Percentiles rank a stretch among this genome's conserved stretches.
Evolutionary conservation across 2,329 filamentous ascomycete genomes (phyloP).

Genomic region (Emmonsiellopsis sp.): DNA sequence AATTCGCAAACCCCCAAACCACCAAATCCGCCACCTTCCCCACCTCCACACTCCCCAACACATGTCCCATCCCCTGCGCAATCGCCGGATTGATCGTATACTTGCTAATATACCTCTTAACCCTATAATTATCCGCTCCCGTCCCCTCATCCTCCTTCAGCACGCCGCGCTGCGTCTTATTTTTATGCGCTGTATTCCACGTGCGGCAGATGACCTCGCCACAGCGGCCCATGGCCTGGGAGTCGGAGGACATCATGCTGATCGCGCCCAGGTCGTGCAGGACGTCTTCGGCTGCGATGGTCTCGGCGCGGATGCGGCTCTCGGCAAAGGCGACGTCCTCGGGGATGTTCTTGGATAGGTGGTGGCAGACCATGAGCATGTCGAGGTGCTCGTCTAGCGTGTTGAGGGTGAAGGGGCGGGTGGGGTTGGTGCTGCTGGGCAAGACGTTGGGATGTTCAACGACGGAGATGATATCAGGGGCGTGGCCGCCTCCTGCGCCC

Average conservation of each 20-base stretch:
- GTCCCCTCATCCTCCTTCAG: constrained; percentile 71
- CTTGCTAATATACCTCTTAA: constrained; percentile 88
- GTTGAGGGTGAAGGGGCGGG: constrained; percentile 80
- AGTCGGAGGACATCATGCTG: constrained; percentile 94
- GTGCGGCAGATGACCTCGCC: constrained; percentile 88
- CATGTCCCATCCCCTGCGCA: constrained; percentile 78
- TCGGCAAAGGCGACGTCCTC: constrained; percentile 96
- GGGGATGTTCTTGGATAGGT: constrained; percentile 82
- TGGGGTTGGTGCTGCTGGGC: constrained; percentile 86
- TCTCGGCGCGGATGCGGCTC: constrained; percentile 87
- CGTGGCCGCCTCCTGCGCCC: constrained; percentile 88
- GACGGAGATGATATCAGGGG: constrained; percentile 89
- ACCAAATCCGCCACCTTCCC: constrained; percentile 87
- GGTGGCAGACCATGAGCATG: constrained; percentile 98
- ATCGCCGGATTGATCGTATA: constrained; percentile 93
- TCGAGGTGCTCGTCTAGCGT: constrained; percentile 94
- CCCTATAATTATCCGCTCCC: constrained; percentile 79
- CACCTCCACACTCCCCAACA: constrained; percentile 78
- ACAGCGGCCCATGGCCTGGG: constrained; percentile 92
- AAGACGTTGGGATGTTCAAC: constrained; percentile 84
- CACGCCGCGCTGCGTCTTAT: constrained; percentile 72
- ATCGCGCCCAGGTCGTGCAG: constrained; percentile 92
- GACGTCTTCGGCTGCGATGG: constrained; percentile 92
- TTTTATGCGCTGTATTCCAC: constrained; percentile 97
- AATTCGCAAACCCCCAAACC: constrained; percentile 75